Base-by-base conservation (phyloP, 441 rosid genomes). In the Sinapis alba region DNA sequence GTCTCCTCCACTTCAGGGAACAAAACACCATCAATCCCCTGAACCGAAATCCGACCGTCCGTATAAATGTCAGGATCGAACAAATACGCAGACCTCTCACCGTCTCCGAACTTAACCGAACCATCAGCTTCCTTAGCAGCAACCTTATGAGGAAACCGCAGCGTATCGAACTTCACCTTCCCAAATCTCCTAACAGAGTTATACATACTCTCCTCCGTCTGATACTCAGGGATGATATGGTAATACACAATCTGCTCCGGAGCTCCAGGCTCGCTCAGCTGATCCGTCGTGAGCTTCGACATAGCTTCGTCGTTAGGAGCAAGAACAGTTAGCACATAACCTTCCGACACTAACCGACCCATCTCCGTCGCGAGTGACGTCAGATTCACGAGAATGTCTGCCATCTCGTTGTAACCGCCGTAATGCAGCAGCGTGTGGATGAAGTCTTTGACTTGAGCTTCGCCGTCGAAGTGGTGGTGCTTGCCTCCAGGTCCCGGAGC, bases 201-300 rank as follows among this genome's bases (percentile, higher is more conserved):
- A 62, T 96, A 96, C 98, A 96, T 96, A 34, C 99, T 96, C 89
- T 96, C 99, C 63, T 96, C 99, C 7, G 99, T 93, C 77, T 96
- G 99, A 77, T 95, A 95, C 88, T 95, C 98, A 0, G 99, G 98
- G 9, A 89, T 83, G 2, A 89, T 62, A 36, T 89, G 93, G 77
- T 89, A 89, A 62, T 89, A 89, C 68, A 89, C 78, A 1, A 89
- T 89, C 77, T 89, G 94, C 72, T 89, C 94, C 21, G 94, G 94
- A 5, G 94, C 87, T 0, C 91, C 91, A 2, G 94, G 90, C 71
- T 89, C 94, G 51, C 91, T 87, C 64, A 89, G 64, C 76, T 89
- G 94, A 82, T 89, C 94, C 6, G 90, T 83, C 7, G 87, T 86
- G 38, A 89, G 32, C 75, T 87, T 87, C 16, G 89, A 87, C 94